These are phyloP conservation scores for Tylopilus plumbeoviolaceoides DNA, from an alignment of 768 basidiomycete species.

Conservation along the genomic window DNA sequence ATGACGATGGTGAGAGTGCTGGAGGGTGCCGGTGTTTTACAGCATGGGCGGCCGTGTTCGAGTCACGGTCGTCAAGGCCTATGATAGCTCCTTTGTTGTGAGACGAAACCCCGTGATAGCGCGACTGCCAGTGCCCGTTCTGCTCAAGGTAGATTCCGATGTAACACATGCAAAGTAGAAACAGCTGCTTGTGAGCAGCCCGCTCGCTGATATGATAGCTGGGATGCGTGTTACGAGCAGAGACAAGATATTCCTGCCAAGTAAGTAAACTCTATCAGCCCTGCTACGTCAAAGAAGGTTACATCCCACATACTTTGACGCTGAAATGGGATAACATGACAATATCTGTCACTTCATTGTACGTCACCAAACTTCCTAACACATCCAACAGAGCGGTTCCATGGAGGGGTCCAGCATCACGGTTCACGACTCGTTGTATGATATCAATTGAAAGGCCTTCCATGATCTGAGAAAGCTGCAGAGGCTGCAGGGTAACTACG, in stretches of 20 bases:
- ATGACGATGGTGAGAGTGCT: background rate
- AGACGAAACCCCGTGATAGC: too few relatives aligned
- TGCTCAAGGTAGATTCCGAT: background rate
- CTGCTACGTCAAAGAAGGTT: background rate
- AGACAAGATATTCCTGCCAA: background rate
- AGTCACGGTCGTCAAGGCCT: too few relatives aligned
- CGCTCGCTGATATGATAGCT: background rate
- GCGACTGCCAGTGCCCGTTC: background rate
- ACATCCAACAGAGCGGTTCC: background rate
- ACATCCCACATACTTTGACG: background rate
- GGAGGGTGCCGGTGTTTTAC: background rate
- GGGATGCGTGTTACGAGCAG: background rate
- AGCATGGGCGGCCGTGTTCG: background rate
- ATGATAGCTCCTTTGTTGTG: background rate
- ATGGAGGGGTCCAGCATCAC: background rate
- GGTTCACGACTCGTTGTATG: background rate
- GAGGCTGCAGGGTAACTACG: conserved; percentile 4
- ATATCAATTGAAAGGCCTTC: background rate
- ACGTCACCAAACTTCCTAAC: background rate
- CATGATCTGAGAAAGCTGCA: background rate
- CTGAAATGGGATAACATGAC: background rate
- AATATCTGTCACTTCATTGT: background rate
- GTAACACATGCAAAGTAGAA: background rate
- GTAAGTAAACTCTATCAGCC: background rate
- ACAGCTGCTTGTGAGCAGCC: background rate